Conservation (phyloP, 2,329 filamentous ascomycete species). For the Ophioceras dolichostomum region DNA sequence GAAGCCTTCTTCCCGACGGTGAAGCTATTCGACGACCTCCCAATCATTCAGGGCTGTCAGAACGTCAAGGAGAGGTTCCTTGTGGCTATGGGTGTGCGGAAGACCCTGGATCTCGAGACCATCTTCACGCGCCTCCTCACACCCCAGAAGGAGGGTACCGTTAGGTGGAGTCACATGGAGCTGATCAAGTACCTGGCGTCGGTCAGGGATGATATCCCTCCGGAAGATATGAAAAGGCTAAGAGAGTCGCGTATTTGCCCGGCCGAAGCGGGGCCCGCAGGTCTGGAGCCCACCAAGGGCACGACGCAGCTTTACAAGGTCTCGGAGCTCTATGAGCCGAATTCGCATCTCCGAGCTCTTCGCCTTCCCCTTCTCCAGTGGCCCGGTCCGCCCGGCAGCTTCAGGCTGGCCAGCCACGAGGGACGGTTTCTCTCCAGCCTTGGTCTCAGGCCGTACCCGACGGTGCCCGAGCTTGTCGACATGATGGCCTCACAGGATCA, state of each 20-base stretch:
- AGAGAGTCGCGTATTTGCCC: slow-evolving; percentile 71
- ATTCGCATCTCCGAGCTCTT: slow-evolving; percentile 55
- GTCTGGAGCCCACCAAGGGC: slow-evolving; percentile 39
- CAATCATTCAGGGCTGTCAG: slow-evolving; percentile 62
- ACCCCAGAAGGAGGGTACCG: slow-evolving; percentile 19
- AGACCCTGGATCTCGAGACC: slow-evolving; percentile 87
- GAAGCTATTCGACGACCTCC: slow-evolving; percentile 87
- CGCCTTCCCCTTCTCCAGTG: slow-evolving; percentile 70
- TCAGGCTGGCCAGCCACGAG: slow-evolving; percentile 54
- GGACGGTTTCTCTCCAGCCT: slow-evolving; percentile 61
- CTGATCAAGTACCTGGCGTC: slow-evolving; percentile 89
- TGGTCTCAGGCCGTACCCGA: slow-evolving; percentile 61
- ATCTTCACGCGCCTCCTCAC: slow-evolving; percentile 80
- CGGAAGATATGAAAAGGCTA: slow-evolving; percentile 67
- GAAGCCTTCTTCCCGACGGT: slow-evolving; percentile 93
- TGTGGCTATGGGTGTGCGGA: slow-evolving; percentile 71
- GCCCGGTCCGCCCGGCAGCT: slow-evolving; percentile 55
- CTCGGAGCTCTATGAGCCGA: slow-evolving; percentile 72
- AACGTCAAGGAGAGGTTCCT: slow-evolving; percentile 88
- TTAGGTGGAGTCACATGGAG: slow-evolving; percentile 83
- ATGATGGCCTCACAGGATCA: slow-evolving; percentile 58
- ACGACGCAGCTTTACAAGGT: slow-evolving; percentile 52
- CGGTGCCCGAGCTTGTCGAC: slow-evolving; percentile 60
- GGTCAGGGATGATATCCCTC: slow-evolving; percentile 78
- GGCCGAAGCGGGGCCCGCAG: slow-evolving; percentile 50